Conservation (phyloP, 257 asterid species). For the Schizonepeta tenuifolia region DNA sequence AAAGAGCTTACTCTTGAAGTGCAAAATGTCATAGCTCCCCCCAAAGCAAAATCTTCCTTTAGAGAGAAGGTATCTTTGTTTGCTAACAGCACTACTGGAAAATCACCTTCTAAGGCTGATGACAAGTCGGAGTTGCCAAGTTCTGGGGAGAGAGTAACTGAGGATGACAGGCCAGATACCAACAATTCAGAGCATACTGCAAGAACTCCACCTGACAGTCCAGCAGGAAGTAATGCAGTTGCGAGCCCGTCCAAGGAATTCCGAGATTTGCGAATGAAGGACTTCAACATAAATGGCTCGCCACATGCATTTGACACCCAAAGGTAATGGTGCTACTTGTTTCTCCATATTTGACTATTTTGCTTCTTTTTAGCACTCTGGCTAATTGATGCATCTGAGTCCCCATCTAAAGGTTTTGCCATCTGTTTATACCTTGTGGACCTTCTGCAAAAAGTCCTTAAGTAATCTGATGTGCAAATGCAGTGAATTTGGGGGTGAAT, state of each 20-base stretch:
- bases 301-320: slow-evolving; percentile 70
- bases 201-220: slow-evolving; percentile 75
- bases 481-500: slow-evolving; percentile 71
- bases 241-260: slow-evolving; percentile 64
- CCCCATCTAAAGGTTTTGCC: slow-evolving; percentile 1
- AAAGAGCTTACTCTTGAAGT: slow-evolving; percentile 94
- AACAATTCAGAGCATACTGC: slow-evolving; percentile 48
- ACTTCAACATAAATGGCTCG: slow-evolving; percentile 61
- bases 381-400: slow-evolving; percentile 7
- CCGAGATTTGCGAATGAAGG: slow-evolving; percentile 52
- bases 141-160: slow-evolving; percentile 41
- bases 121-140: slow-evolving; percentile 49
- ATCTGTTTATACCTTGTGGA: slow-evolving; percentile 6
- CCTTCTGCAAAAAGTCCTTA: slow-evolving; percentile 18
- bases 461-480: slow-evolving; percentile 31
- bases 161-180: slow-evolving; percentile 47
- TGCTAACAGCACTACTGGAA: slow-evolving; percentile 39
- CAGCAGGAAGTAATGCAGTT: slow-evolving; percentile 56
- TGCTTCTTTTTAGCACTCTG: slow-evolving; percentile 4
- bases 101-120: slow-evolving; percentile 55
- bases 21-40: slow-evolving; percentile 82
- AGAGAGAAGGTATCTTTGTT: slow-evolving; percentile 59
- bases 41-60: slow-evolving; percentile 65
- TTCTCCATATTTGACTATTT: slow-evolving; percentile 11
- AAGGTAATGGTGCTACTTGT: slow-evolving; percentile 48